These are phyloP conservation scores for Madurella mycetomatis DNA, from an alignment of 2,329 filamentous ascomycete genomes.

Conservation along the genomic window DNA sequence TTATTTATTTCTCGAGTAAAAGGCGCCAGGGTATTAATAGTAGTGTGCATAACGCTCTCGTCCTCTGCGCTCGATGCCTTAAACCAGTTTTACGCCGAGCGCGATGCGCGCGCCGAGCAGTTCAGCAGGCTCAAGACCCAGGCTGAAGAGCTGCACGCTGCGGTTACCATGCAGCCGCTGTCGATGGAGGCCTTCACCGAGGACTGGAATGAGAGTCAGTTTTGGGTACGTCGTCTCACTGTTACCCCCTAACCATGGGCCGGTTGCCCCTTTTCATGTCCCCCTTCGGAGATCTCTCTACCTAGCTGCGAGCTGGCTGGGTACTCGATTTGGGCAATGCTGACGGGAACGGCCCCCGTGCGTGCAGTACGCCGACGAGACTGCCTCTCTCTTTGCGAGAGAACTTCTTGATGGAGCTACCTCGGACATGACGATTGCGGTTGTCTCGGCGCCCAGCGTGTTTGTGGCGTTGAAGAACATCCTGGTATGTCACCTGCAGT, in stretches of 20 bases:
- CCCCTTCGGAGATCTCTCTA: too few species aligned
- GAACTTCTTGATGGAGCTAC: conserved; percentile 61
- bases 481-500: conserved; percentile 10
- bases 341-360: background rate
- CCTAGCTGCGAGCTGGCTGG: background rate
- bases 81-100: conserved; percentile 68
- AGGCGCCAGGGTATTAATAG: background rate
- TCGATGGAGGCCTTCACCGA: conserved; percentile 70
- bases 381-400: conserved; percentile 58
- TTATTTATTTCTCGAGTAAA: background rate
- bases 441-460: conserved; percentile 71
- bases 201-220: conserved; percentile 80
- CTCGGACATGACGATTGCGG: conserved; percentile 55
- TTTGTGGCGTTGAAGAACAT: conserved; percentile 71
- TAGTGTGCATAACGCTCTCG: conserved; percentile 53
- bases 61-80: conserved; percentile 63
- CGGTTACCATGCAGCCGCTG: conserved; percentile 27
- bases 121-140: conserved; percentile 64
- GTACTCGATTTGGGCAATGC: background rate
- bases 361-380: conserved; percentile 64
- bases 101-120: conserved; percentile 59
- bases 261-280: too few species aligned
- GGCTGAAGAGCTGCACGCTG: conserved; percentile 48
- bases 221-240: conserved; percentile 56
- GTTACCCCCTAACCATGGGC: too few species aligned